Conservation (phyloP, 1,284 basidiomycete genomes). For the Rhizoctonia solani region DNA sequence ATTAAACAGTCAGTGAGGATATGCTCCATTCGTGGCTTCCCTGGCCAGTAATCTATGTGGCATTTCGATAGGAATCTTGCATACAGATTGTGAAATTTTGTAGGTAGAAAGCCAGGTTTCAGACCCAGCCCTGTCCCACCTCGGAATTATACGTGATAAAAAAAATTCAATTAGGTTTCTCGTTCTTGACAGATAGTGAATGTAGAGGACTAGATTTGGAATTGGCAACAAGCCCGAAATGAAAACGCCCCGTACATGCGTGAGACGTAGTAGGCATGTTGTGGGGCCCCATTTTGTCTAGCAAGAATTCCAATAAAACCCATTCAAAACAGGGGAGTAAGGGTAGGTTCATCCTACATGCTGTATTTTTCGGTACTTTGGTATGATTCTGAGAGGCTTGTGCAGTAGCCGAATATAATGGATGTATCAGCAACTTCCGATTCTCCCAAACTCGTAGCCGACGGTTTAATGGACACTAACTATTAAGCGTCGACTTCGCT, state of each 20-base stretch:
- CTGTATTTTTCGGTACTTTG: background rate
- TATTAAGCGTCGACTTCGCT: no score
- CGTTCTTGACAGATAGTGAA: background rate
- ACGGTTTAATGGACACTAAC: background rate
- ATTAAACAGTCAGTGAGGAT: no score
- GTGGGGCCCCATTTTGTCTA: constrained; percentile 4
- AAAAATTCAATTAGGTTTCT: background rate
- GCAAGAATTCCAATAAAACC: constrained; percentile 13
- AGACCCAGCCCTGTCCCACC: no score
- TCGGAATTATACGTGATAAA: background rate
- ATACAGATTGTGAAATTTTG: no score
- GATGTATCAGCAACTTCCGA: no score
- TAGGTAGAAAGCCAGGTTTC: no score
- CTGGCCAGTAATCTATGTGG: no score
- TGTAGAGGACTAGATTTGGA: background rate
- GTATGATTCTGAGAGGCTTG: background rate
- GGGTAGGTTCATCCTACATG: background rate
- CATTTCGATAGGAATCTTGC: no score
- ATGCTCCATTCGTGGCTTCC: no score
- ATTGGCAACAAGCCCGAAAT: background rate
- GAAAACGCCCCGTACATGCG: constrained; percentile 20
- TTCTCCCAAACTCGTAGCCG: background rate
- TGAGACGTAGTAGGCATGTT: constrained; percentile 25
- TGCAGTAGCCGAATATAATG: background rate
- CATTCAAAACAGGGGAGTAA: constrained; percentile 17